These are phyloP conservation scores for Gracilaria domingensis DNA, from an alignment of 23 red algal genomes.

Conservation along the genomic window DNA sequence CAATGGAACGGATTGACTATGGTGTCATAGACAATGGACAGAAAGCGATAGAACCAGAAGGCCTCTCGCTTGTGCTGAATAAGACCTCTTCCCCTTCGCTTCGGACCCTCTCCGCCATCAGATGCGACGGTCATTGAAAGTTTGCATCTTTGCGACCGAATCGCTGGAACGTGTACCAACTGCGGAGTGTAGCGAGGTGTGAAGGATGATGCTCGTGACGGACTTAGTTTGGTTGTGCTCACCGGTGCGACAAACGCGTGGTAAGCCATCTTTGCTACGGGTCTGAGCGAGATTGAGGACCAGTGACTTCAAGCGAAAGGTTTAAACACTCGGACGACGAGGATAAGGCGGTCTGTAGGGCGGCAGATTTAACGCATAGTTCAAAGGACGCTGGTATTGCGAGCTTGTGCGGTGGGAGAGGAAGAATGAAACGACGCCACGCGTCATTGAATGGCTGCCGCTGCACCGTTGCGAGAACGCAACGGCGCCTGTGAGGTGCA, in stretches of 20 bases:
- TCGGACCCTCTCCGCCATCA: constrained; percentile 21
- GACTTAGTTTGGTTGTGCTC: neutral
- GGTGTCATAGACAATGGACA: constrained; percentile 97
- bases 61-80: constrained; percentile 99
- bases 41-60: constrained; percentile 99
- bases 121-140: constrained; percentile 54
- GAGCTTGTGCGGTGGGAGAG: neutral
- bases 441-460: constrained; percentile 5
- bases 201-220: constrained; percentile 15
- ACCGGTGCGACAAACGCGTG: constrained; percentile 48
- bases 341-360: neutral
- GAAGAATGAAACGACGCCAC: constrained; percentile 3
- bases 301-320: too few species aligned
- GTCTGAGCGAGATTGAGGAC: too few species aligned
- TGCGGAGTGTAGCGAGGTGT: constrained; percentile 26
- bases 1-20: constrained; percentile 99
- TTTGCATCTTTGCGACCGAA: constrained; percentile 14
- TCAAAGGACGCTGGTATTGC: too few species aligned
- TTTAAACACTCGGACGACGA: too few species aligned
- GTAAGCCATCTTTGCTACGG: too few species aligned
- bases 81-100: constrained; percentile 76
- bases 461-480: constrained; percentile 1
- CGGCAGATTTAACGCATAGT: neutral
- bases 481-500: constrained; percentile 19
- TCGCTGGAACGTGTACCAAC: neutral